A percentile compares a stretch with the other conserved stretches of the same genome.
These are phyloP conservation scores for Amaranthus palmeri DNA, from an alignment of 148 eudicot species.

Conservation along the genomic window DNA sequence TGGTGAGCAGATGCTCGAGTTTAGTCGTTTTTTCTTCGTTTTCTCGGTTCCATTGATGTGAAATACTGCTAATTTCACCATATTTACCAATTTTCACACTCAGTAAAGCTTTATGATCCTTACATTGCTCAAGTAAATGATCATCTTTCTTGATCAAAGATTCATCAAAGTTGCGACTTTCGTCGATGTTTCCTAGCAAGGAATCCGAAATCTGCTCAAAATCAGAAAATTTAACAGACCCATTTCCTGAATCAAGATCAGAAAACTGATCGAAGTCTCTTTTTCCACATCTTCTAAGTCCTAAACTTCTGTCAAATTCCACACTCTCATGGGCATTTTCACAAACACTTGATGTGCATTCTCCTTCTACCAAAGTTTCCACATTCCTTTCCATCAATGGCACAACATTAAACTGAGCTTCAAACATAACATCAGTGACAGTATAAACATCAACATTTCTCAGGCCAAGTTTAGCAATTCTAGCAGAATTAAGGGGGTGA, in stretches of 20 bases:
- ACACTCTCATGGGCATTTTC: conserved; percentile 29
- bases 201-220: conserved; percentile 15
- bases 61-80: conserved; percentile 37
- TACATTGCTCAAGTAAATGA: not conserved
- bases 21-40: conserved; percentile 8
- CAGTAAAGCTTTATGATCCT: conserved; percentile 23
- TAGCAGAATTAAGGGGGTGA: conserved; percentile 83
- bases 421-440: conserved; percentile 62
- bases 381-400: conserved; percentile 13
- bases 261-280: conserved; percentile 19
- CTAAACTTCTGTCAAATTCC: conserved; percentile 8
- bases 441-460: conserved; percentile 41
- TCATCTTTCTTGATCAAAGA: conserved; percentile 3
- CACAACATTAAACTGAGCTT: conserved; percentile 45
- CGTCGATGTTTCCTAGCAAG: too few species aligned
- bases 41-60: conserved; percentile 14
- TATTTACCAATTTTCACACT: conserved; percentile 42
- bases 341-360: conserved; percentile 33
- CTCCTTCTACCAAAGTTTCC: conserved; percentile 16
- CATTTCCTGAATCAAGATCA: conserved; percentile 12
- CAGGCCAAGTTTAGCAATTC: conserved; percentile 63
- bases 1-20: conserved; percentile 34
- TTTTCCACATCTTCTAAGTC: conserved; percentile 6
- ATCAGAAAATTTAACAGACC: not conserved
- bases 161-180: not conserved